These are phyloP conservation scores for Nicotiana attenuata DNA, from an alignment of 257 asterid species.

Conservation along the genomic window DNA sequence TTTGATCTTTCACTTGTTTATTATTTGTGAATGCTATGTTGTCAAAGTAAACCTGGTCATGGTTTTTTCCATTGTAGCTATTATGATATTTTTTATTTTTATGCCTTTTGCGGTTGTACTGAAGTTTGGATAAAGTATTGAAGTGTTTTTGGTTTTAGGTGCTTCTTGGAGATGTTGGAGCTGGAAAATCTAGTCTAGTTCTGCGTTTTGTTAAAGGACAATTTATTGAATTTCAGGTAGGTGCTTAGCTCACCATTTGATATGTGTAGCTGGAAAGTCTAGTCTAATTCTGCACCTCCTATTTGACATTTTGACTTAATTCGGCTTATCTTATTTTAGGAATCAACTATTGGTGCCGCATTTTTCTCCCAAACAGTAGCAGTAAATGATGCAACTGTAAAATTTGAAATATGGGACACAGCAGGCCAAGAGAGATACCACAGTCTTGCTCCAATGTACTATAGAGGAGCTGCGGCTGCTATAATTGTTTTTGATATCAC, in stretches of 20 bases:
- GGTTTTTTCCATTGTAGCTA: not conserved
- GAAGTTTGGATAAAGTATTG: not conserved
- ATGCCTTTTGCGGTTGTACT: not conserved
- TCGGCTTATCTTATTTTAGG: slow-evolving; percentile 36
- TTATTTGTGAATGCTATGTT: not conserved
- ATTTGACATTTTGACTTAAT: slow-evolving; percentile 13
- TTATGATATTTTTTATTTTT: not conserved
- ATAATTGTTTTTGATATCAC: slow-evolving; percentile 74
- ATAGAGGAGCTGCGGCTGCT: slow-evolving; percentile 93
- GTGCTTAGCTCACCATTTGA: slow-evolving; percentile 3
- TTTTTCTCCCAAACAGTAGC: slow-evolving; percentile 85
- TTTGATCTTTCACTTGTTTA: not conserved
- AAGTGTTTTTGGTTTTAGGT: slow-evolving; percentile 33
- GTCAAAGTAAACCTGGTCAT: not conserved
- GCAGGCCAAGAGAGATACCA: slow-evolving; percentile 96
- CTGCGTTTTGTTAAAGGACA: slow-evolving; percentile 86
- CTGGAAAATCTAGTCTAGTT: slow-evolving; percentile 84
- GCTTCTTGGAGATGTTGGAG: slow-evolving; percentile 89
- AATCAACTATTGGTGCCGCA: slow-evolving; percentile 88
- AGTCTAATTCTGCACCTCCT: not conserved
- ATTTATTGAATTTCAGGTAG: slow-evolving; percentile 78
- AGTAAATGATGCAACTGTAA: slow-evolving; percentile 72
- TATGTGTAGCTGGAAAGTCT: not conserved
- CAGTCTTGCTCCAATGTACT: slow-evolving; percentile 90
- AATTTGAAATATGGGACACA: slow-evolving; percentile 90